Base-by-base conservation (phyloP, 257 asterid species). In the Fraxinus quadrangulata region DNA sequence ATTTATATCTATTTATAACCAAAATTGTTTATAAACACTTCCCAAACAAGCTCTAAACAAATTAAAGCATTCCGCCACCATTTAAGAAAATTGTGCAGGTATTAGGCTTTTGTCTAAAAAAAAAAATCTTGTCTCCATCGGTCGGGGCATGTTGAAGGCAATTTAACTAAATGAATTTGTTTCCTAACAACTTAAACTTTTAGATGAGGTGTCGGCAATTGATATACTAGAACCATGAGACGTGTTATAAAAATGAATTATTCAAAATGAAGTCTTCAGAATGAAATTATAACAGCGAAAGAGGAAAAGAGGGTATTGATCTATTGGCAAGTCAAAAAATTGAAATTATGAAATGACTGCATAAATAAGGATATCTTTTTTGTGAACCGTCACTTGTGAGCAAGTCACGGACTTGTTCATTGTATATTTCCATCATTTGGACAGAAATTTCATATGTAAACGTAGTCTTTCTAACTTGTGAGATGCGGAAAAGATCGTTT, bases 321-420 rank as follows among this genome's bases (percentile, higher is more conserved):
- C 6, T 31, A 74, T 24, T 70, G 36, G 11, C 37, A 67, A 7
- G 11, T 70, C 21, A 3, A 63, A 19, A 45, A 59, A 28, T 10
- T 37, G 21, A 26, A 69, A 71, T 21, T 36, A 11, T 26, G 17
- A 63, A 74, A 6, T 42, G 66, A 71, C 26, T 14, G 37, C 14
- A 73, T 31, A 69, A n/a, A 80, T 37, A 82, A 89, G 97, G 99
- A 95, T 95, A 95, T 93, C 80, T 96, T 73, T 94, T 93, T 49
- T 80, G 91, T 28, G 92, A 24, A 51, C 84, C 87, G 65, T 93
- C 97, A 70, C 24, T 88, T 51, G 97, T 79, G 34, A 93, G 89
- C 86, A 96, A 84, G 81, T 96, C 99, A n/a, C 99, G 98, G 30
- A 96, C 96, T 89, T 92, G 97, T 84, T 96, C 98, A 40, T 96